Evolutionary conservation across 2,329 filamentous ascomycete species (phyloP), one percentile per base, ranked within the genome.

Genomic region (Microcyclospora tardicrescens): DNA sequence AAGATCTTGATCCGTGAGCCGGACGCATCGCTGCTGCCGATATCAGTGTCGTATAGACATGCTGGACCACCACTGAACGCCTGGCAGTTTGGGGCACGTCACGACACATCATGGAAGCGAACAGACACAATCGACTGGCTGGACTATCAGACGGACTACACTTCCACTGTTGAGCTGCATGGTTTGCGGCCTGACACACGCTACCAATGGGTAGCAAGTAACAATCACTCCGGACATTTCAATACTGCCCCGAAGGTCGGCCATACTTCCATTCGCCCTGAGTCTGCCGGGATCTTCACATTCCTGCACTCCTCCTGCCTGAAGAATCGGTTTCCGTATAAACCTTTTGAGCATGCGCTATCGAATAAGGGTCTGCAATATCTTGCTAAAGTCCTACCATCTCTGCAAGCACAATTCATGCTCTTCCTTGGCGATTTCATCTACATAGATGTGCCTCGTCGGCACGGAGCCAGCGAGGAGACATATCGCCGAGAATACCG

Each of bases 291-390:
- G 31, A 79, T 77, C 41, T 89, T 94, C 51, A 93, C 84, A 0
- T 98, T 98, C 57, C 64, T 96, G 6, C 85, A 87, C 3, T 91
- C 85, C 0, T 94, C 85, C 2, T 98, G 91, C 61, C 85, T 96
- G 53, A 84, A 95, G 51, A 81, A 82, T 10, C 81, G 85, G 13
- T 85, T 96, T 40, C 91, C 91, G 0, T 98, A 98, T 61, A 83
- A 73, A 33, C 82, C 84, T 0, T 61, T 86, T n/a, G 75, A 84
- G 30, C 84, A 95, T 55, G 76, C 89, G 0, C 69, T 96, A 2
- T 72, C 81, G 10, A 82, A 95, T 34, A 81, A 81, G 0, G 91
- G 91, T 1, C 73, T 95, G 53, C 76, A 74, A 38, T 70, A 85
- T 49, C 70, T 98, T 39, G 80, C 84, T 2, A 69, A 73, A n/a